Evolutionary conservation across 2,329 filamentous ascomycete genomes (phyloP).

Genomic region (Metarhizium album): DNA sequence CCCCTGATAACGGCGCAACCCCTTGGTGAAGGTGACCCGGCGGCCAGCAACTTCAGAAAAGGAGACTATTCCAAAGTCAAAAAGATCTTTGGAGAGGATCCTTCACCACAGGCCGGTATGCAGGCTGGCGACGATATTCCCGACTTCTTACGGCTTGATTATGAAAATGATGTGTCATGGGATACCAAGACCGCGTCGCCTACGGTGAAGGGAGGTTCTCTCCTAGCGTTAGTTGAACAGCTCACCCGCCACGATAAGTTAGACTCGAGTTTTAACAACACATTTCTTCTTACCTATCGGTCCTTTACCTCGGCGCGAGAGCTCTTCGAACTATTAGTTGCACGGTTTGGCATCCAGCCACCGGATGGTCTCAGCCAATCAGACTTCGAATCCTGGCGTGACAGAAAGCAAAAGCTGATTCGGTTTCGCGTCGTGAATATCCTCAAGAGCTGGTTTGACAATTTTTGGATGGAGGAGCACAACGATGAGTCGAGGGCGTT

Average conservation of each 20-base stretch:
- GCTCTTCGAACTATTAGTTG: conserved; percentile 84
- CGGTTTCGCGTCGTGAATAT: conserved; percentile 96
- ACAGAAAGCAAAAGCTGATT: conserved; percentile 92
- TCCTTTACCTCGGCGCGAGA: conserved; percentile 89
- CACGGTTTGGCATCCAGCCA: conserved; percentile 85
- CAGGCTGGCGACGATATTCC: conserved; percentile 63
- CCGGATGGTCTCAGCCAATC: conserved; percentile 64
- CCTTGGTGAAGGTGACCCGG: conserved; percentile 49
- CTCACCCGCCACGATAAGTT: conserved; percentile 92
- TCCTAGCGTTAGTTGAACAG: conserved; percentile 85
- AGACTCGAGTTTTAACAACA: conserved; percentile 93
- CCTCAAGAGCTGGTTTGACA: conserved; percentile 95
- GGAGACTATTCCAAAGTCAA: conserved; percentile 53
- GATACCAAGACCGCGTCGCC: conserved; percentile 70
- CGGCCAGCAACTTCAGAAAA: conserved; percentile 42
- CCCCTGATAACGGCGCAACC: conserved; percentile 47
- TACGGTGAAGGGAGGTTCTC: conserved; percentile 76
- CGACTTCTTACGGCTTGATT: conserved; percentile 74
- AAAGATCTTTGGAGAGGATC: conserved; percentile 57
- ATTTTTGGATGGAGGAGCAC: conserved; percentile 95
- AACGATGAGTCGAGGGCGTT: conserved; percentile 75
- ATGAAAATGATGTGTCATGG: conserved; percentile 82
- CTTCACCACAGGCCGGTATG: conserved; percentile 35
- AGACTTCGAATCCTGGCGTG: conserved; percentile 81
- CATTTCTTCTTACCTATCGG: conserved; percentile 90